Base-by-base conservation (phyloP, 2,329 filamentous ascomycete species). In the Alternaria sp. region DNA sequence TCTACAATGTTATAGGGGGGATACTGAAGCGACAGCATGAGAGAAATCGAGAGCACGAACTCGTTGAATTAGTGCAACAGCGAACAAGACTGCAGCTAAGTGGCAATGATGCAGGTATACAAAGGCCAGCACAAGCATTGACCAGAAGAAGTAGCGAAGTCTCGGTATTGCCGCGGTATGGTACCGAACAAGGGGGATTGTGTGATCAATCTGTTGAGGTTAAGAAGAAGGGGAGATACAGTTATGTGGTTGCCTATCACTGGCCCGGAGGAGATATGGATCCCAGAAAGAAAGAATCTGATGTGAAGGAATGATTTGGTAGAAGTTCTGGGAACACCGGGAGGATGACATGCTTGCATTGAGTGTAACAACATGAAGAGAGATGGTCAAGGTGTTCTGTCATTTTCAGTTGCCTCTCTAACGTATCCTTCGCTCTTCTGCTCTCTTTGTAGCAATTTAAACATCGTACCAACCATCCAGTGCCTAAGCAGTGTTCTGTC, bases 221-320 rank as follows among this genome's bases (percentile, higher is more conserved):
- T 3, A 57, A 54, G 49, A 46, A 47, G 38, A 54, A 49, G 20
- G 61, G 49, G 11, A 41, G 18, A 4, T 60, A 60, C 12, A 49
- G 28, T 4, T 63, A 61, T 55, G 44, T 54, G n/a, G n/a, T 48
- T 20, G 54, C 18, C 7, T 26, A 32, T 30, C 14, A 11, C 3
- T 54, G 42, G 36, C 12, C 32, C 24, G 4, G 14, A 3, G 6
- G 24, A 7, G 22, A 5, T 4, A 26, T 6, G 16, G 5, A n/a
- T 3, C 24, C 7, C 9, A n/a, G 24, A 28, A 5, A 26, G 4
- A n/a, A 44, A 44, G 1, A 4, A 12, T 1, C 2, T 9, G 7
- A 28, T 44, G 42, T 44, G 46, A n/a, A 18, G 3, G 2, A 3
- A 11, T 24, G 32, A 4, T 8, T 20, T 24, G 46, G 20, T 36